Conservation (phyloP, 495 filamentous ascomycete species). For the Beverwykella pulmonaria region DNA sequence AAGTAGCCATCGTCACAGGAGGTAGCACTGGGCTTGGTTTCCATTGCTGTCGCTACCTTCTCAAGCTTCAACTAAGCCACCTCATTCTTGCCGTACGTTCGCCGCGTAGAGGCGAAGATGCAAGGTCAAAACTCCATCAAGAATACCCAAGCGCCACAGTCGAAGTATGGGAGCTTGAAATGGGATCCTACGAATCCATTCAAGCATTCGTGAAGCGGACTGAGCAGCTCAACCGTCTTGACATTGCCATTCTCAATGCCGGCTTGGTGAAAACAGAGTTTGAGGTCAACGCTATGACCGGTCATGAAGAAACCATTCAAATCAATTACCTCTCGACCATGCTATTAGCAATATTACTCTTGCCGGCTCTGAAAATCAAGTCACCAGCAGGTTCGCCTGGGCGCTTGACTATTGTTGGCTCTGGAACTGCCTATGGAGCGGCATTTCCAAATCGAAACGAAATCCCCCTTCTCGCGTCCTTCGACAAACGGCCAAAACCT, state of each 20-base stretch:
- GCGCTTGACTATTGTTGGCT: conserved; percentile 38
- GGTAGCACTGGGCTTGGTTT: conserved; percentile 39
- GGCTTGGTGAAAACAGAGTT: conserved; percentile 46
- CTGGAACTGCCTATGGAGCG: conserved; percentile 10
- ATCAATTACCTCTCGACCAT: conserved; percentile 46
- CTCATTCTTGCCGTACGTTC: conserved; percentile 42
- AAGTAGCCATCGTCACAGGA: conserved; percentile 41
- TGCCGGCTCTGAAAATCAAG: conserved; percentile 42
- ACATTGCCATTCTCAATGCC: conserved; percentile 52
- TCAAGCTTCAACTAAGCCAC: conserved; percentile 32
- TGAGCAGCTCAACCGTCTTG: conserved; percentile 46
- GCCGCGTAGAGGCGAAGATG: conserved; percentile 50
- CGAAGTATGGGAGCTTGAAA: conserved; percentile 58
- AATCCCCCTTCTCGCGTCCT: background rate
- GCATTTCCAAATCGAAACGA: background rate
- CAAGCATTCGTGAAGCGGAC: conserved; percentile 51
- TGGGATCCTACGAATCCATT: conserved; percentile 55
- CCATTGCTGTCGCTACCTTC: conserved; percentile 38
- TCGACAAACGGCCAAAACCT: background rate
- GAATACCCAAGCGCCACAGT: conserved; percentile 46
- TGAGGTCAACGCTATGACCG: conserved; percentile 37
- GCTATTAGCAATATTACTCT: conserved; percentile 48
- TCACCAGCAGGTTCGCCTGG: conserved; percentile 25
- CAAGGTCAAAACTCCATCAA: conserved; percentile 49
- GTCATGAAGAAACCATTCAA: conserved; percentile 51